phyloP scores from a whole-genome alignment of 495 filamentous ascomycete species.

The Letharia columbiana region DNA sequence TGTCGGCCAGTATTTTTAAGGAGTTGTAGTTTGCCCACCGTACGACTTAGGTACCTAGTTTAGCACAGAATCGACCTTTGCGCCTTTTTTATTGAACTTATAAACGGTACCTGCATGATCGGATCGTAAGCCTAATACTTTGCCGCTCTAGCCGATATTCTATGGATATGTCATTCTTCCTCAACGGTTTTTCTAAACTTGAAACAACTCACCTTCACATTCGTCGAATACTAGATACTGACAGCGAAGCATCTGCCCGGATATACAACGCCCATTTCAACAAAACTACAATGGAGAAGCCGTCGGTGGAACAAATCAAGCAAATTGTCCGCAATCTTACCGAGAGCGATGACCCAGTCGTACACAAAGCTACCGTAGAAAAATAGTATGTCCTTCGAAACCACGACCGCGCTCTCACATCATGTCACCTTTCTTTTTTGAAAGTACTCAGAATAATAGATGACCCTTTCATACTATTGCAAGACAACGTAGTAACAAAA shows the following conservation, averaged over 20 bases:
- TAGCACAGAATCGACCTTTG: too few relatives aligned
- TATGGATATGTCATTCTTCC: background rate
- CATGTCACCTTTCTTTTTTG: background rate
- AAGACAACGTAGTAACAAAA: too few relatives aligned
- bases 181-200: background rate
- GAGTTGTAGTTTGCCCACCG: background rate
- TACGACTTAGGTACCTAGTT: too few relatives aligned
- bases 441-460: background rate
- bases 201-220: too few relatives aligned
- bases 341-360: constrained; percentile 4
- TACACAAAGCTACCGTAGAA: background rate
- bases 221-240: too few relatives aligned
- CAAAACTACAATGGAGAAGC: constrained; percentile 1
- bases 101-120: background rate
- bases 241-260: too few relatives aligned
- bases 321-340: constrained; percentile 5
- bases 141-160: background rate
- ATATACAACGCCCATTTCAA: too few relatives aligned
- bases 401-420: too few relatives aligned
- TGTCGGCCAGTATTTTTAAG: too few relatives aligned
- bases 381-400: background rate
- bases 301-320: background rate
- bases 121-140: background rate
- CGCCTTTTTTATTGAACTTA: too few relatives aligned
- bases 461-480: too few relatives aligned